phyloP scores from a whole-genome alignment of 257 asterid genomes.

The Solanum lignicaule region DNA sequence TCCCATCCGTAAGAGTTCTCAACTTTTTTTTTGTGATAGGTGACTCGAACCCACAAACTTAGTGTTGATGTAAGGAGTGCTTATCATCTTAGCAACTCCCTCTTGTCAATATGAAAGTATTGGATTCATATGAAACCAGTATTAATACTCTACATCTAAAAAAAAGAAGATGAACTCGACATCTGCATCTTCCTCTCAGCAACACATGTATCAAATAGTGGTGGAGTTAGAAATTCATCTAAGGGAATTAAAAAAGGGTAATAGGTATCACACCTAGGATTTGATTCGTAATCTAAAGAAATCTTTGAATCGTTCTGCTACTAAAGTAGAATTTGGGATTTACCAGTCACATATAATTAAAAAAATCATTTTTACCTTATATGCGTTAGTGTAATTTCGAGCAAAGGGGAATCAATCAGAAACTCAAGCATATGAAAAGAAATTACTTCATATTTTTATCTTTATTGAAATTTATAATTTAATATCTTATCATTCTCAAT shows the following conservation, averaged over 20 bases:
- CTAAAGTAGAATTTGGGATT: too few relatives aligned
- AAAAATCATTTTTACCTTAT: neutral
- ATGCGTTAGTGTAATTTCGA: neutral
- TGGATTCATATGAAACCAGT: neutral
- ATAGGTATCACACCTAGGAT: neutral
- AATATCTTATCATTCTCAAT: neutral
- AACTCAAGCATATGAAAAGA: neutral
- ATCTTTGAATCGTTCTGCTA: neutral
- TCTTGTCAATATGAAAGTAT: neutral
- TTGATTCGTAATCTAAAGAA: neutral
- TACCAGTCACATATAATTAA: too few relatives aligned
- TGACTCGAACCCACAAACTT: too few relatives aligned
- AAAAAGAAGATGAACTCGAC: too few relatives aligned
- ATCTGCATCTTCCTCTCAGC: neutral
- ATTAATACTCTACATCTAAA: neutral
- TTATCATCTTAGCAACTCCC: neutral
- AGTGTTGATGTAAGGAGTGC: too few relatives aligned
- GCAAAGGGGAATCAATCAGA: neutral
- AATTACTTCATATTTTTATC: neutral
- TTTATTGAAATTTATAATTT: neutral
- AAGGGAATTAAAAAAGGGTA: neutral
- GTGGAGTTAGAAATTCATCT: neutral
- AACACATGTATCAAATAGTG: neutral
- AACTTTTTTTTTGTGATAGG: too few relatives aligned
- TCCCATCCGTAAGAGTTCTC: too few relatives aligned